Evolutionary conservation across 108 stramenopile species (phyloP).

Genomic region (Thalassiosira profunda): DNA sequence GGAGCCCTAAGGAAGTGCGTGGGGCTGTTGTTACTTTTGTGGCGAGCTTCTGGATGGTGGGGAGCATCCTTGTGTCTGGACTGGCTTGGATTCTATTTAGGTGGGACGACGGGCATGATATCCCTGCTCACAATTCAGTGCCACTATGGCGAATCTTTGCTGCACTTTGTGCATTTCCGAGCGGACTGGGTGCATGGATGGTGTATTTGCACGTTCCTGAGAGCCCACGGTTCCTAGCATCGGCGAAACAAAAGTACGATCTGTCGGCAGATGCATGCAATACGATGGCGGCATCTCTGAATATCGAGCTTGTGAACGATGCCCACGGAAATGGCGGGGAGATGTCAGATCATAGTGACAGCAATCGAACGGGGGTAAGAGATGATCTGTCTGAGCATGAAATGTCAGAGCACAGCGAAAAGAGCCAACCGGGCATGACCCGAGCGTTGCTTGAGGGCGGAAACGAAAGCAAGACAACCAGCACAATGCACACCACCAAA

Average conservation of each 20-base stretch:
- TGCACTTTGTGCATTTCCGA: constrained; percentile 69
- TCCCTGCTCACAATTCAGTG: not conserved
- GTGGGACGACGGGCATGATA: not conserved
- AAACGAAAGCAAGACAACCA: no score
- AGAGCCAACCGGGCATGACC: no score
- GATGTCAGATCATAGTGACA: no score
- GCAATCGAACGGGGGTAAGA: no score
- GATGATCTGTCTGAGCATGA: no score
- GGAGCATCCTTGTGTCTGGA: constrained; percentile 76
- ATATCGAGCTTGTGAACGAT: constrained; percentile 8
- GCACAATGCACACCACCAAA: no score
- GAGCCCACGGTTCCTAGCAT: constrained; percentile 74
- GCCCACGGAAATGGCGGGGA: not conserved
- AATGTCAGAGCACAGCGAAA: no score
- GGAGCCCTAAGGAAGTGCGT: constrained; percentile 72
- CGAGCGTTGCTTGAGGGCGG: no score
- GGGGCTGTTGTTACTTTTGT: constrained; percentile 70
- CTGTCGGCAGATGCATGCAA: constrained; percentile 58
- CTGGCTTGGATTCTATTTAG: constrained; percentile 64
- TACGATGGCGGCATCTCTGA: constrained; percentile 51
- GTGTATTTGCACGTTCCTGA: constrained; percentile 69
- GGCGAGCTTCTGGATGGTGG: constrained; percentile 92
- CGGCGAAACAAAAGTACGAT: constrained; percentile 42
- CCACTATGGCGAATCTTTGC: constrained; percentile 75
- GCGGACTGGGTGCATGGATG: constrained; percentile 60